These are phyloP conservation scores for Didymella pinodella DNA, from an alignment of 2,329 filamentous ascomycete genomes.

Conservation along the genomic window DNA sequence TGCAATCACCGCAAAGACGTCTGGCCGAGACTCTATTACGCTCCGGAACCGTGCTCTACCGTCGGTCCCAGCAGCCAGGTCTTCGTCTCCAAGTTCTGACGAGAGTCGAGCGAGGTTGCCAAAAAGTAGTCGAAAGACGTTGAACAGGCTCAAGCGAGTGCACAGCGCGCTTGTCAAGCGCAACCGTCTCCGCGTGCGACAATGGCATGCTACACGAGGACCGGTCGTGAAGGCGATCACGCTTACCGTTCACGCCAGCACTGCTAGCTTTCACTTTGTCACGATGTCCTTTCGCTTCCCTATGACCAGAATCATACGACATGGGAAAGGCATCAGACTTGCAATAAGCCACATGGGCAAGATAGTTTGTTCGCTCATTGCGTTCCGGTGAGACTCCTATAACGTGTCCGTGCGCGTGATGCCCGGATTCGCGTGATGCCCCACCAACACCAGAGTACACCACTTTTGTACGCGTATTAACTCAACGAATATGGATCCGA, in stretches of 20 bases:
- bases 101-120: background rate
- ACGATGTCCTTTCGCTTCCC: background rate
- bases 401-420: too few species aligned
- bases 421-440: too few species aligned
- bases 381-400: background rate
- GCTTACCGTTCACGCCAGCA: conserved; percentile 9
- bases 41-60: background rate
- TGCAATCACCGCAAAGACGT: conserved; percentile 1
- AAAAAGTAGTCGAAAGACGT: background rate
- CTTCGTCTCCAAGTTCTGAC: background rate
- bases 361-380: background rate
- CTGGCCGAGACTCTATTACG: background rate
- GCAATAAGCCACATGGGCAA: background rate
- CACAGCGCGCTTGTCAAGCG: conserved; percentile 12
- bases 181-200: conserved; percentile 13
- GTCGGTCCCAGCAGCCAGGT: background rate
- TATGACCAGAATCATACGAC: background rate
- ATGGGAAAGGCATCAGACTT: too few species aligned
- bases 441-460: too few species aligned
- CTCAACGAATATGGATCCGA: too few species aligned
- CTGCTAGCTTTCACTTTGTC: conserved; percentile 18
- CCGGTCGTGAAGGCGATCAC: conserved; percentile 10
- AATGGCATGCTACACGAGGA: conserved; percentile 15
- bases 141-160: conserved; percentile 4
- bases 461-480: too few species aligned